Conservation (phyloP, 495 filamentous ascomycete species). For the Penicillium salamii region DNA sequence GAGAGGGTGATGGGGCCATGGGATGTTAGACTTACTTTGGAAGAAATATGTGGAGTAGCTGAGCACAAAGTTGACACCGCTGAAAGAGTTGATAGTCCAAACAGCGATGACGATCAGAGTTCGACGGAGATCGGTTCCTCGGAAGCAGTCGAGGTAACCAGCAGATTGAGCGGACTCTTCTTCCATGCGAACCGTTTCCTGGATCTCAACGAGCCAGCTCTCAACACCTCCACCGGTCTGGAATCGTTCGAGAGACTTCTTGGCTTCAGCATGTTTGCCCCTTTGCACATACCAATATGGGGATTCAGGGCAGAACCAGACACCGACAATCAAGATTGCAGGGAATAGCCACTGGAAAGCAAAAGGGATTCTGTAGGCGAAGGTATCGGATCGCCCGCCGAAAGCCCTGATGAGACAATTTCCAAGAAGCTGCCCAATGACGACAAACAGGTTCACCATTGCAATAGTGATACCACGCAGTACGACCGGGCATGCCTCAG, state of each 20-base stretch:
- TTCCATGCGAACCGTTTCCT: slow-evolving; percentile 32
- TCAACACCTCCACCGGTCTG: slow-evolving; percentile 13
- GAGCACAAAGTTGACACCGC: slow-evolving; percentile 9
- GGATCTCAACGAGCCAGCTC: slow-evolving; percentile 18
- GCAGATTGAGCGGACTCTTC: slow-evolving; percentile 26
- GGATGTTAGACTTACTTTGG: slow-evolving; percentile 6
- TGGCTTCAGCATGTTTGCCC: slow-evolving; percentile 34
- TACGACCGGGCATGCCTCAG: slow-evolving; percentile 33
- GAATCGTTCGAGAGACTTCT: slow-evolving; percentile 29
- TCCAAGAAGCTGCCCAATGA: slow-evolving; percentile 34
- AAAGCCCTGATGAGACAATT: slow-evolving; percentile 36
- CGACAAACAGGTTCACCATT: slow-evolving; percentile 36
- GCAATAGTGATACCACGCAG: slow-evolving; percentile 37
- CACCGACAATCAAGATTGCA: slow-evolving; percentile 27
- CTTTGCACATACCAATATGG: slow-evolving; percentile 43
- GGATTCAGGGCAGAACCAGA: slow-evolving; percentile 44
- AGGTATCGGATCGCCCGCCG: slow-evolving; percentile 23
- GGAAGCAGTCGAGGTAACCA: slow-evolving; percentile 39
- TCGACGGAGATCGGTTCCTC: slow-evolving; percentile 41
- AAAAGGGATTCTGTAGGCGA: slow-evolving; percentile 33
- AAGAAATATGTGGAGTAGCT: slow-evolving; percentile 12
- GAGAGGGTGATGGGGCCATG: neutral
- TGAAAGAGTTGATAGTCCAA: slow-evolving; percentile 20
- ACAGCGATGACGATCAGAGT: slow-evolving; percentile 44
- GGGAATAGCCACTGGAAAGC: slow-evolving; percentile 32